Conservation (phyloP, 2,329 filamentous ascomycete genomes). For the Neurospora sp. region DNA sequence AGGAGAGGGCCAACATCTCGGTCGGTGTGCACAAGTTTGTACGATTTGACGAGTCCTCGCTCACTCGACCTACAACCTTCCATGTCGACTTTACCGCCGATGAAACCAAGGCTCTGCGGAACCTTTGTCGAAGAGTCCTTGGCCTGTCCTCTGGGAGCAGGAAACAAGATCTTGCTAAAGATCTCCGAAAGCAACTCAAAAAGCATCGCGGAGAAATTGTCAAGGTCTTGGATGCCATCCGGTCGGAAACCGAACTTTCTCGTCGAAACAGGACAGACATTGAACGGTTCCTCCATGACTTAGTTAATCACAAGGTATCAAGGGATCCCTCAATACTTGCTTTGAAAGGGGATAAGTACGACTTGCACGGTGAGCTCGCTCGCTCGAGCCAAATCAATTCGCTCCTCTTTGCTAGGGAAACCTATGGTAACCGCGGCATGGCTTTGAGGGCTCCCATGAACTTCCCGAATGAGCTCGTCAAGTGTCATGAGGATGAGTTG, state of each 20-base stretch:
- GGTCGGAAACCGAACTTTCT: conserved; percentile 6
- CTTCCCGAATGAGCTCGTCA: conserved; percentile 35
- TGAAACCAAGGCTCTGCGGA: conserved; percentile 22
- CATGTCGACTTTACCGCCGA: conserved; percentile 37
- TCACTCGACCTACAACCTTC: conserved; percentile 16
- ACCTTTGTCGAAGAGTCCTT: conserved; percentile 1
- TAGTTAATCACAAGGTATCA: conserved; percentile 17
- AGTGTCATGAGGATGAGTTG: conserved; percentile 40
- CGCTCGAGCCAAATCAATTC: conserved; percentile 26
- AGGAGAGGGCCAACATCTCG: conserved; percentile 12
- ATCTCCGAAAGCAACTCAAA: conserved; percentile 12
- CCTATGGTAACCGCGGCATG: conserved; percentile 34
- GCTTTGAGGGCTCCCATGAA: conserved; percentile 31
- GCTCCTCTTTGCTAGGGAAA: conserved; percentile 38
- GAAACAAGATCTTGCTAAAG: conserved; percentile 8
- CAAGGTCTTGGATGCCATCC: conserved; percentile 3
- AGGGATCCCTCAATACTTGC: conserved; percentile 19
- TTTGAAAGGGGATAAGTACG: conserved; percentile 22
- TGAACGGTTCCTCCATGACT: conserved; percentile 27
- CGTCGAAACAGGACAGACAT: conserved; percentile 24
- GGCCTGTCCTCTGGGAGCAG: conserved; percentile 5
- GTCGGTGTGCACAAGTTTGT: conserved; percentile 10
- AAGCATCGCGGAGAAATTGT: not conserved
- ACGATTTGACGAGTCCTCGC: not conserved
- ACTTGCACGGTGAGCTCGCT: conserved; percentile 18